Percentiles rank a stretch among this genome's conserved stretches.
phyloP scores from a whole-genome alignment of 371 early-diverging fungal genomes.

The Fennellomyces sp. region DNA sequence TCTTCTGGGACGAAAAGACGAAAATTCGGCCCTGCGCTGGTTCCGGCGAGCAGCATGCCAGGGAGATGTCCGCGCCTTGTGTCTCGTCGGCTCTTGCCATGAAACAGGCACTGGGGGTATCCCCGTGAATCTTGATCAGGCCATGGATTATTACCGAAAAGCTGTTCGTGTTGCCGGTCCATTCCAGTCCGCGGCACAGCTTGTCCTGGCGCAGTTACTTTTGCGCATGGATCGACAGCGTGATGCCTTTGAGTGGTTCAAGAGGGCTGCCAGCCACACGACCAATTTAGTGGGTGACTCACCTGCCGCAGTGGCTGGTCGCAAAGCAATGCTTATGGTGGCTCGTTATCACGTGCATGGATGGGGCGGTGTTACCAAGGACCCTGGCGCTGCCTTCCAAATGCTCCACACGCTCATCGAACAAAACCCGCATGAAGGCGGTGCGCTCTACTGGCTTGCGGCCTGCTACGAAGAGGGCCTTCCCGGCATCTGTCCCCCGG shows the following conservation, averaged over 20 bases:
- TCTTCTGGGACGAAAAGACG: slow-evolving; percentile 4
- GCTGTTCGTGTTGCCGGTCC: slow-evolving; percentile 56
- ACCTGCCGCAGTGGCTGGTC: slow-evolving; percentile 16
- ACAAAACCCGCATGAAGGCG: slow-evolving; percentile 10
- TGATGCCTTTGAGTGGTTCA: slow-evolving; percentile 49
- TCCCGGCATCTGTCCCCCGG: slow-evolving; percentile 12
- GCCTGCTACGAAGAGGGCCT: slow-evolving; percentile 38
- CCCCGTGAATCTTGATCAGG: slow-evolving; percentile 38
- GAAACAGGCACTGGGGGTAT: slow-evolving; percentile 74
- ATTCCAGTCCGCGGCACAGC: slow-evolving; percentile 45
- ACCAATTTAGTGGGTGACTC: background rate
- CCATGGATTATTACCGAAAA: slow-evolving; percentile 70
- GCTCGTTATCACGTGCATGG: slow-evolving; percentile 35
- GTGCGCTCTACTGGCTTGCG: slow-evolving; percentile 31
- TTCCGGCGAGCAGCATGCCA: slow-evolving; percentile 66
- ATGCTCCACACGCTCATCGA: slow-evolving; percentile 15
- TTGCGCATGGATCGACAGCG: slow-evolving; percentile 37
- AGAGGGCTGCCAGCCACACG: slow-evolving; percentile 22
- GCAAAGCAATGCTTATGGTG: slow-evolving; percentile 27
- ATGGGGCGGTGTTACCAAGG: slow-evolving; percentile 24
- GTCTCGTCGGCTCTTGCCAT: slow-evolving; percentile 75
- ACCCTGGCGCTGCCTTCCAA: slow-evolving; percentile 20
- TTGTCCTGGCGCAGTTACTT: slow-evolving; percentile 33
- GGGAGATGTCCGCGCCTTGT: slow-evolving; percentile 69
- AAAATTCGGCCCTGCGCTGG: slow-evolving; percentile 60